Evolutionary conservation across 495 filamentous ascomycete species (phyloP).

Genomic region (Hyphodiscus hymeniophilus): DNA sequence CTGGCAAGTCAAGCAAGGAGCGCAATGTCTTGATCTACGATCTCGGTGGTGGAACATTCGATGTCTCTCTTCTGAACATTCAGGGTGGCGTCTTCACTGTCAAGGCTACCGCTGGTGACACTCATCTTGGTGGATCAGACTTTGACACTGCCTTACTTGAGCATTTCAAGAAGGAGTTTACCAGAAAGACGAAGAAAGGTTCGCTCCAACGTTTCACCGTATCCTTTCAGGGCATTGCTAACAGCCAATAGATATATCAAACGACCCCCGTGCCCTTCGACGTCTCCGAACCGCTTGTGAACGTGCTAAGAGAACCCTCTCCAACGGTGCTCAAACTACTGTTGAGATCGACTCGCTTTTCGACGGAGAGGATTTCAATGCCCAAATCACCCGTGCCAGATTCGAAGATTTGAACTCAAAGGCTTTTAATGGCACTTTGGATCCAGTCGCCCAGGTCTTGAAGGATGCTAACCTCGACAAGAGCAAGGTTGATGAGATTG

Average conservation of each 20-base stretch:
- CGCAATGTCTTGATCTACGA: constrained; percentile 99
- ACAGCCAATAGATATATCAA: constrained; percentile 75
- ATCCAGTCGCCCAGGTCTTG: constrained; percentile 97
- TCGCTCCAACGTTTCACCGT: too few species aligned
- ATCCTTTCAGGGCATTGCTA: too few species aligned
- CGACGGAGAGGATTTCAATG: constrained; percentile 97
- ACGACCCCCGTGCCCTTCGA: constrained; percentile 93
- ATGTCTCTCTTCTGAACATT: constrained; percentile 97
- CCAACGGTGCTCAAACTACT: constrained; percentile 91
- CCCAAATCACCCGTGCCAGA: constrained; percentile 97
- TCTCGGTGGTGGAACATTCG: constrained; percentile 98
- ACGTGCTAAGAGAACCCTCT: constrained; percentile 97
- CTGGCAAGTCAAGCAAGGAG: constrained; percentile 90
- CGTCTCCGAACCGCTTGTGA: constrained; percentile 98
- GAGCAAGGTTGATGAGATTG: constrained; percentile 92
- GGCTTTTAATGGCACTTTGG: constrained; percentile 92
- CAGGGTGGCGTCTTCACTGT: constrained; percentile 99
- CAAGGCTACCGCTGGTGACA: constrained; percentile 97
- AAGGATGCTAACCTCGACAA: constrained; percentile 95
- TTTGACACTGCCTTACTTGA: constrained; percentile 97
- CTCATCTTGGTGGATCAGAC: constrained; percentile 97
- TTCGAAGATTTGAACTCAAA: constrained; percentile 99
- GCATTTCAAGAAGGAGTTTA: constrained; percentile 94
- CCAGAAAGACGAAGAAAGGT: constrained; percentile 78
- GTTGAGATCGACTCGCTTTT: constrained; percentile 99